phyloP scores from a whole-genome alignment of 78 protist species.

The Dictyostelium citrinum region DNA sequence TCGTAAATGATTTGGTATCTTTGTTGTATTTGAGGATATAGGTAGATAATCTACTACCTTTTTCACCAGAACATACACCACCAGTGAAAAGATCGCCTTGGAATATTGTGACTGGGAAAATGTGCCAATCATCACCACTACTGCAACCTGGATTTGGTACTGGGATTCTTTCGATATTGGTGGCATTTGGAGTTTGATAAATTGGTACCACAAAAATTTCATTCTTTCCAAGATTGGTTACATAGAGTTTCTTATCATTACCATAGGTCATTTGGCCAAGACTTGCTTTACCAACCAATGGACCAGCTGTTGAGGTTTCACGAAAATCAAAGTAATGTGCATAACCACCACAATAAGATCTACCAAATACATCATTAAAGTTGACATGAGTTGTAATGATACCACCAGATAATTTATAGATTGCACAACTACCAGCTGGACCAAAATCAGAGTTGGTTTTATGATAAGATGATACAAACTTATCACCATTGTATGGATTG shows the following conservation, averaged over 20 bases:
- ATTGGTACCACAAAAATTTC: constrained; percentile 18
- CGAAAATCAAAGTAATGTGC: constrained; percentile 20
- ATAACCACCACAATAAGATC: constrained; percentile 1
- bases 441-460: constrained; percentile 29
- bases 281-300: constrained; percentile 25
- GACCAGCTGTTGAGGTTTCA: not conserved
- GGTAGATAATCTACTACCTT: not conserved
- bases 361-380: constrained; percentile 16
- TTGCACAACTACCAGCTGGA: constrained; percentile 56
- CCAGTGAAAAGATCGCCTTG: constrained; percentile 10
- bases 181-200: not conserved
- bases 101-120: constrained; percentile 14
- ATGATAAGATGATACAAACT: constrained; percentile 19
- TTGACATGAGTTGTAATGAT: not conserved
- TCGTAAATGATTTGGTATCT: not conserved
- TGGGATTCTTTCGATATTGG: not conserved
- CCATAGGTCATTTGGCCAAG: constrained; percentile 12
- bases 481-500: not conserved
- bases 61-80: constrained; percentile 71
- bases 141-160: constrained; percentile 51
- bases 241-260: not conserved
- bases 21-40: not conserved
- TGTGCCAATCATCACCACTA: constrained; percentile 9
- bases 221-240: constrained; percentile 19
- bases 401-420: not conserved